These are phyloP conservation scores for Iodosphaeria phyllophila DNA, from an alignment of 2,329 filamentous ascomycete species.

Conservation along the genomic window DNA sequence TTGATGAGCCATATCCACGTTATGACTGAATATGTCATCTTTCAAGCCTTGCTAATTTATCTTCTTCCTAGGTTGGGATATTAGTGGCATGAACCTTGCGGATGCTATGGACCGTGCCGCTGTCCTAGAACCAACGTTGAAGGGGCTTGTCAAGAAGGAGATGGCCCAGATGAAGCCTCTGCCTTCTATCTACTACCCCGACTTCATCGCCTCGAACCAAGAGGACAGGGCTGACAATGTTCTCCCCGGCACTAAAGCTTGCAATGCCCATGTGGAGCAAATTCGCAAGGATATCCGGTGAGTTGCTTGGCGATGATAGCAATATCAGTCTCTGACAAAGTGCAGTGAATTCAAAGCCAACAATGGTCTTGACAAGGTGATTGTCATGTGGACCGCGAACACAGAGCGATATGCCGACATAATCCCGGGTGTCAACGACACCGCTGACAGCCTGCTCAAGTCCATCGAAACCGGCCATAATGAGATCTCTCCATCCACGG, in stretches of 20 bases:
- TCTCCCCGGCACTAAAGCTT: slow-evolving; percentile 67
- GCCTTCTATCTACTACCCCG: slow-evolving; percentile 93
- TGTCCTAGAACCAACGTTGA: slow-evolving; percentile 89
- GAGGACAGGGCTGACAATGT: slow-evolving; percentile 90
- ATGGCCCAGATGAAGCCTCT: slow-evolving; percentile 78
- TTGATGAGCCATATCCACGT: no score
- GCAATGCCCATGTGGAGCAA: slow-evolving; percentile 73
- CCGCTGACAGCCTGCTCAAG: slow-evolving; percentile 79
- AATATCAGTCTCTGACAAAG: slow-evolving; percentile 4
- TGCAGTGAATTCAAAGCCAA: slow-evolving; percentile 68
- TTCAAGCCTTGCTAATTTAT: slow-evolving; percentile 1
- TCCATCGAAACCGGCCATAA: slow-evolving; percentile 73
- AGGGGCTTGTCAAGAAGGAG: slow-evolving; percentile 78
- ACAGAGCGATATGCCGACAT: slow-evolving; percentile 93
- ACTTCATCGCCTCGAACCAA: slow-evolving; percentile 98
- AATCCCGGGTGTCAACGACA: slow-evolving; percentile 81
- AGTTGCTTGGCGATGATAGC: slow-evolving; percentile 7
- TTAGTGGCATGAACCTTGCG: slow-evolving; percentile 76
- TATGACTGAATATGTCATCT: no score
- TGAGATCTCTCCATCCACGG: slow-evolving; percentile 85
- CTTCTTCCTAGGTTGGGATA: slow-evolving; percentile 65
- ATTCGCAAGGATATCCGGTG: slow-evolving; percentile 82
- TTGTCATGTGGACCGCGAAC: slow-evolving; percentile 97
- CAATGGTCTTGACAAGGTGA: slow-evolving; percentile 81
- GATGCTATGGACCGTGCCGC: slow-evolving; percentile 88